Evolutionary conservation across 305 asterid species (phyloP).

Genomic region (Fraxinus baroniana): DNA sequence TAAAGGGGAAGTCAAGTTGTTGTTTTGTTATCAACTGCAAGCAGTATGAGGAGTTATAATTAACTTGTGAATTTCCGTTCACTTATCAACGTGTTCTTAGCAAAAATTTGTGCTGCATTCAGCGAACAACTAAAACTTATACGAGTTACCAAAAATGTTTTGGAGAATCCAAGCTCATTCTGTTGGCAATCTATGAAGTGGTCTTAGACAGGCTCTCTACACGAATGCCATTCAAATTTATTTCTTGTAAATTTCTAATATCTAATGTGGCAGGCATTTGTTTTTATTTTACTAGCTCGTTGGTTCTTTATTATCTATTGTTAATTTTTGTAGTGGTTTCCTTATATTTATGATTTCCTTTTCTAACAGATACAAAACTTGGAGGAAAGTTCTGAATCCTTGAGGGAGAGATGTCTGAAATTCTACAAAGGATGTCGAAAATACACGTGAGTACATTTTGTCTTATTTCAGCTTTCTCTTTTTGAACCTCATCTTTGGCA

Average conservation of each 20-base stretch:
- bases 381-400: constrained; percentile 91
- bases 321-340: not conserved
- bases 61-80: constrained; percentile 7
- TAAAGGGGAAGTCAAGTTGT: constrained; percentile 7
- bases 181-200: constrained; percentile 14
- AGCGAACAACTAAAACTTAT: not conserved
- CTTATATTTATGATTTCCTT: not conserved
- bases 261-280: not conserved
- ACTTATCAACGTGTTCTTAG: not conserved
- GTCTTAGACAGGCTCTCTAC: constrained; percentile 12
- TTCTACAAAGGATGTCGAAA: constrained; percentile 97
- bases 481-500: not conserved
- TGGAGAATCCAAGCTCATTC: constrained; percentile 15
- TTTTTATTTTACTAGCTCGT: constrained; percentile 11
- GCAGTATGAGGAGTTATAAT: not conserved
- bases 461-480: constrained; percentile 14
- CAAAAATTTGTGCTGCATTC: constrained; percentile 3
- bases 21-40: not conserved
- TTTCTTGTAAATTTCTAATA: not conserved
- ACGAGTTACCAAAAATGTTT: constrained; percentile 10
- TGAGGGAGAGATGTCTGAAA: constrained; percentile 93
- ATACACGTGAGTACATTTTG: constrained; percentile 76
- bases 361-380: constrained; percentile 74
- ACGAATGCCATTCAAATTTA: not conserved
- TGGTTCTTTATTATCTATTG: constrained; percentile 7